Conservation (phyloP, 1,139 yeast species). For the Spathaspora sp. region DNA sequence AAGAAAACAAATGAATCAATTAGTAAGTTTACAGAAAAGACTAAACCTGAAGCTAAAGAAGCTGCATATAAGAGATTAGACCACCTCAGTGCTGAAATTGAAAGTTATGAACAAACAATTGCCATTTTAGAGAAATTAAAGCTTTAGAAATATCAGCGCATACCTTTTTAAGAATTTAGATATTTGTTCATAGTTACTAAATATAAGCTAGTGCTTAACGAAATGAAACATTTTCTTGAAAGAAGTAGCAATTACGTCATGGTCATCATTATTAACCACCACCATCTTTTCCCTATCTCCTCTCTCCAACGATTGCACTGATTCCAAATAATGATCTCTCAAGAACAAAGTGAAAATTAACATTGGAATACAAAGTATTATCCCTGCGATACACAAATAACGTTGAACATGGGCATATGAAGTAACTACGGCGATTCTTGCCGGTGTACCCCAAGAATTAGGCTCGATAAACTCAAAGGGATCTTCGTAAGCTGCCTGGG, state of each 20-base stretch:
- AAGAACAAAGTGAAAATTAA: constrained; percentile 48
- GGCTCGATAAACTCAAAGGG: constrained; percentile 49
- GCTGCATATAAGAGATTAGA: constrained; percentile 69
- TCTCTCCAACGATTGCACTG: constrained; percentile 35
- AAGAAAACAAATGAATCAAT: constrained; percentile 41
- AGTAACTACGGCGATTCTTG: constrained; percentile 53
- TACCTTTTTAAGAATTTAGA: too few relatives aligned
- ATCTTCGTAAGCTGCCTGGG: constrained; percentile 48
- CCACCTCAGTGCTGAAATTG: constrained; percentile 78
- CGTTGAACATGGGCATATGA: constrained; percentile 63
- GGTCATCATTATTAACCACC: constrained; percentile 35
- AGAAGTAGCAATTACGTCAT: constrained; percentile 33
- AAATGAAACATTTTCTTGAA: neutral
- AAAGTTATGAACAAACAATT: constrained; percentile 79
- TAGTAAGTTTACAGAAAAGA: constrained; percentile 84
- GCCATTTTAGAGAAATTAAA: constrained; percentile 72
- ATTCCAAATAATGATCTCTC: constrained; percentile 52
- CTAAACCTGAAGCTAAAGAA: constrained; percentile 78
- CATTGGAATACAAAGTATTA: constrained; percentile 29
- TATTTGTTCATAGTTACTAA: too few relatives aligned
- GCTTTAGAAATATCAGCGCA: too few relatives aligned
- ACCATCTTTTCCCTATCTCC: constrained; percentile 34
- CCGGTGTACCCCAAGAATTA: constrained; percentile 62
- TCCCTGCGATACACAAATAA: constrained; percentile 41
- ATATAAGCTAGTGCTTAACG: neutral